phyloP scores from a whole-genome alignment of 116 monocot genomes.

The Trichopus zeylanicus region DNA sequence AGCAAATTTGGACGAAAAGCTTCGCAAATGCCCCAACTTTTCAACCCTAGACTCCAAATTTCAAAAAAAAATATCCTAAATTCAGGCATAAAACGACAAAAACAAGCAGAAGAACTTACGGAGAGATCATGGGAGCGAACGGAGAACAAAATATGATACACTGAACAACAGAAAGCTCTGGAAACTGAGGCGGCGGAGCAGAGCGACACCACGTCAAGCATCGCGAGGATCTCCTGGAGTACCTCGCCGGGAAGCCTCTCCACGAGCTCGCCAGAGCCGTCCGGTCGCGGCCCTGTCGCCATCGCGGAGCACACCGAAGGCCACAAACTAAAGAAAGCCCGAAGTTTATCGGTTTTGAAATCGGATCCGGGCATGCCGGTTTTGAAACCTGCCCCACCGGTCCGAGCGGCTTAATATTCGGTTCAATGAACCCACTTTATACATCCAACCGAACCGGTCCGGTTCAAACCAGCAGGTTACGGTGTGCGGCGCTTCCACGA shows the following conservation, averaged over 20 bases:
- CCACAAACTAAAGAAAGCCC: background rate
- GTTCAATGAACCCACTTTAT: too few relatives aligned
- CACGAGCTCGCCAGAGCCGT: background rate
- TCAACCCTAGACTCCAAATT: background rate
- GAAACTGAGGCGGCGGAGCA: constrained; percentile 20
- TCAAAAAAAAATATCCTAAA: background rate
- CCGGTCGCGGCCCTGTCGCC: background rate
- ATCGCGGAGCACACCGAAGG: background rate
- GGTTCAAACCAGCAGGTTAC: background rate
- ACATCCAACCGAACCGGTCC: background rate
- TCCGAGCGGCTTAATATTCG: too few relatives aligned
- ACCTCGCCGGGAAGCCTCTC: constrained; percentile 16
- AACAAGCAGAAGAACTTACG: constrained; percentile 3
- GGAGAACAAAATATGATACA: constrained; percentile 11
- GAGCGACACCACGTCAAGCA: constrained; percentile 21
- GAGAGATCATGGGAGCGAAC: constrained; percentile 21
- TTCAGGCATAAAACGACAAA: background rate
- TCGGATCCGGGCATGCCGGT: background rate
- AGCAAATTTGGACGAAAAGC: too few relatives aligned
- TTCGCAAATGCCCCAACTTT: too few relatives aligned
- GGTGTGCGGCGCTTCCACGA: too few relatives aligned
- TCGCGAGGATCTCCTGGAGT: constrained; percentile 16
- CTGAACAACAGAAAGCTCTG: constrained; percentile 4
- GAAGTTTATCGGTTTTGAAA: too few relatives aligned
- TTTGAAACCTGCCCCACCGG: background rate